Base-by-base conservation (phyloP, 2,329 filamentous ascomycete species). In the Ilyonectria destructans region DNA sequence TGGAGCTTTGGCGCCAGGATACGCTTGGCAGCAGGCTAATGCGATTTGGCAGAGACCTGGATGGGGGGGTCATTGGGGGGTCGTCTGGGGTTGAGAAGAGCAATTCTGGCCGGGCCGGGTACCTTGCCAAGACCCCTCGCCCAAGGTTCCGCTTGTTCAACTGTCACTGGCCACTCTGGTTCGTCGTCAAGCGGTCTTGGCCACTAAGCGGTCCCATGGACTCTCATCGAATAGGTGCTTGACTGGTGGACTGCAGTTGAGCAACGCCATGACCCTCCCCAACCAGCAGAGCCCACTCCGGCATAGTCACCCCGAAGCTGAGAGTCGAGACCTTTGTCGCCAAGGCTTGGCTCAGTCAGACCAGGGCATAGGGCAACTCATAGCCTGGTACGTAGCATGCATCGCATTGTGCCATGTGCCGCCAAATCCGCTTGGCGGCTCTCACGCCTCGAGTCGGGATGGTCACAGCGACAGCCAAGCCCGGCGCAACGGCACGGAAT, bases 271-370 rank as follows among this genome's bases (percentile, higher is more conserved):
- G 58, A 48, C 54, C 35, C 37, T 45, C 66, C 46, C 58, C 55
- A 61, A 49, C 63, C 63, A 43, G 57, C 62, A 60, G 64, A 75
- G 61, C 57, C 71, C 73, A 71, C 70, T 68, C 61, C 48, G 29
- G 59, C 54, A 67, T 66, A 67, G 57, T 48, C 54, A 58, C 21
- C 35, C 64, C 61, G 33, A 69, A 59, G 62, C 60, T 48, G 63
- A 73, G 68, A 74, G 74, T 76, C 74, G 58, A 70, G 74, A 76
- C 74, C 68, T 70, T 61, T 68, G 58, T 67, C 68, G 74, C 74
- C 74, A 76, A 76, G 74, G 68, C 74, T 76, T 76, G 74, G 74
- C 74, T 70, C 65, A 67, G 66, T 65, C 65, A 58, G 65, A 72
- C 58, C 52, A 68, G 72, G 66, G 62, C 68, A 58, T 62, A 56